A percentile compares a stretch with the other conserved stretches of the same genome.
Conservation (phyloP, 2,329 filamentous ascomycete genomes). For the Massarina eburnea region DNA sequence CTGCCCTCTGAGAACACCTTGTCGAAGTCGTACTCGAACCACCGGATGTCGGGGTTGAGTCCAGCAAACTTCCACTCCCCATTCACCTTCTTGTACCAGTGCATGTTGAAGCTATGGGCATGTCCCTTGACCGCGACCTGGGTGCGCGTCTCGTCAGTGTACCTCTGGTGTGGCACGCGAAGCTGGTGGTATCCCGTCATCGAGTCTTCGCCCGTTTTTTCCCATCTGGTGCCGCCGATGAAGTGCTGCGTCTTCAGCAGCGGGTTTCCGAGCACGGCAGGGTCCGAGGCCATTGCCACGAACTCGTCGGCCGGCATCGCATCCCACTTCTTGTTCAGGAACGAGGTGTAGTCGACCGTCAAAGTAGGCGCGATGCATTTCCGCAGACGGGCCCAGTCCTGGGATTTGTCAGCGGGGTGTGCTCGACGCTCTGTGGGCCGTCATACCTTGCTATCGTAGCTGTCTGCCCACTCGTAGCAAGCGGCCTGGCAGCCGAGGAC, state of each 20-base stretch:
- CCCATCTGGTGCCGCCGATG: constrained; percentile 56
- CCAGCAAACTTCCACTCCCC: constrained; percentile 62
- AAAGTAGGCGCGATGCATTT: constrained; percentile 65
- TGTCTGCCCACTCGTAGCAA: constrained; percentile 65
- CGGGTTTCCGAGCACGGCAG: constrained; percentile 56
- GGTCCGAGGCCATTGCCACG: constrained; percentile 55
- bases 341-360: constrained; percentile 67
- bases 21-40: constrained; percentile 60
- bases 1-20: constrained; percentile 55
- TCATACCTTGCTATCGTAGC: constrained; percentile 62
- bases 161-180: constrained; percentile 60
- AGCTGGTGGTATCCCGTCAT: constrained; percentile 60
- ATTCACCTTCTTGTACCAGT: constrained; percentile 60
- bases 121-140: constrained; percentile 58
- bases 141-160: constrained; percentile 51
- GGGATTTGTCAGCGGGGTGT: constrained; percentile 4
- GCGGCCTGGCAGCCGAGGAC: constrained; percentile 54
- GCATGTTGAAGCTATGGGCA: constrained; percentile 56
- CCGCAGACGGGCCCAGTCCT: constrained; percentile 62
- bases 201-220: constrained; percentile 51
- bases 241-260: constrained; percentile 60
- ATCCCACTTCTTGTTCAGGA: constrained; percentile 59
- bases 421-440: background rate
- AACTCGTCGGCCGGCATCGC: constrained; percentile 59
- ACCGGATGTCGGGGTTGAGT: constrained; percentile 55